phyloP scores from a whole-genome alignment of 2,329 filamentous ascomycete species.

The Esteya vermicola region DNA sequence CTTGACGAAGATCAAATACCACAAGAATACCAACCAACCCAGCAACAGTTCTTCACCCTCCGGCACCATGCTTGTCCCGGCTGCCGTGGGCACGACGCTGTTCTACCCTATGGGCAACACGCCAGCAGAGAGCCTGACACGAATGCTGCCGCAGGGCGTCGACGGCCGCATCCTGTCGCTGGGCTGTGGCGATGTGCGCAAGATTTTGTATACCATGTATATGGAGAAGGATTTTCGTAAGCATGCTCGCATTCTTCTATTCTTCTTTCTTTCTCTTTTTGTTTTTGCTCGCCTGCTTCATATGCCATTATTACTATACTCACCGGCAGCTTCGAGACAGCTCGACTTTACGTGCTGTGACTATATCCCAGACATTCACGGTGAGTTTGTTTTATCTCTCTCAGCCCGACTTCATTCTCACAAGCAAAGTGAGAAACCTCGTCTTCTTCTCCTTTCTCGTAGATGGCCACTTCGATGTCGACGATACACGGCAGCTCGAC shows the following conservation, averaged over 20 bases:
- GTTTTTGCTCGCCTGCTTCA: no score
- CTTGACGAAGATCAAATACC: background rate
- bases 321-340: constrained; percentile 23
- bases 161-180: constrained; percentile 36
- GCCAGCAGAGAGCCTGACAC: constrained; percentile 33
- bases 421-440: constrained; percentile 35
- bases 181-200: constrained; percentile 41
- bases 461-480: constrained; percentile 18
- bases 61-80: constrained; percentile 22
- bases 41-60: no score
- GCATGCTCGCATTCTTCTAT: constrained; percentile 7
- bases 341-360: constrained; percentile 46
- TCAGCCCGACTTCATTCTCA: constrained; percentile 1
- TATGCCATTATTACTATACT: no score
- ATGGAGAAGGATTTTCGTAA: constrained; percentile 22
- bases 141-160: constrained; percentile 31
- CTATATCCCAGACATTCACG: constrained; percentile 31
- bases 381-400: constrained; percentile 17
- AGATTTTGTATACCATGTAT: constrained; percentile 40
- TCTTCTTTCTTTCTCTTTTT: background rate
- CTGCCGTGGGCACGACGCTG: constrained; percentile 17
- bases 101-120: constrained; percentile 40
- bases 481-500: constrained; percentile 9
- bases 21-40: background rate
- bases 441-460: constrained; percentile 36